Base-by-base conservation (phyloP, 495 filamentous ascomycete species). In the Aspergillus bridgeri region DNA sequence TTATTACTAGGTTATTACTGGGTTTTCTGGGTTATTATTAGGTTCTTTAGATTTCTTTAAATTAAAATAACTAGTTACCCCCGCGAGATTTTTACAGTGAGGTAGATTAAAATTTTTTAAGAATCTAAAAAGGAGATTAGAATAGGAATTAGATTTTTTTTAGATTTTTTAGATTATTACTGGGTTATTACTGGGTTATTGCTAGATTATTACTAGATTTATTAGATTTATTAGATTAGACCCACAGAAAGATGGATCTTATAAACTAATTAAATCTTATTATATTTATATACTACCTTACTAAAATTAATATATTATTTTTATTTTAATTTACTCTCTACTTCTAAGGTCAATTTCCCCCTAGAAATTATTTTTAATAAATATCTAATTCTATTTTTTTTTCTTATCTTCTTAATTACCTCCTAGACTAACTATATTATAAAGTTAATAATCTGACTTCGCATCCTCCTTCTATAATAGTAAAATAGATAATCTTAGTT, bases 371-470 rank as follows among this genome's bases (percentile, higher is more conserved):
- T 23, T 50, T 8, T 50, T 43, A 29, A 21, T 46, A 19, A 46
- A 2, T 46, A 46, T 5, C 2, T 46, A 46, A 3, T n/a, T 46
- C 5, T 46, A n/a, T n/a, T n/a, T n/a, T 46, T 46, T n/a, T 46
- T 11, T 46, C 6, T 46, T 46, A 46, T 11, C 44, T 46, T 46
- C 21, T 46, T 5, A 19, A 6, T 46, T 46, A 3, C 11, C 21
- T 46, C 18, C 21, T 46, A 46, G n/a, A 46, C 19, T 46, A 3
- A 59, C 53, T 27, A 59, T 59, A 19, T 59, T 42, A n/a, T 25
- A 59, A 53, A 59, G 24, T 46, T 42, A 59, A 25, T 20, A 53
- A 17, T 59, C 50, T 53, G 33, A 59, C 50, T 53, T 59, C 42
- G 18, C 29, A 52, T 53, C 49, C 13, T 59, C 49, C 19, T 21